phyloP scores from a whole-genome alignment of 2,329 filamentous ascomycete genomes.

The Calonectria pauciramosa region DNA sequence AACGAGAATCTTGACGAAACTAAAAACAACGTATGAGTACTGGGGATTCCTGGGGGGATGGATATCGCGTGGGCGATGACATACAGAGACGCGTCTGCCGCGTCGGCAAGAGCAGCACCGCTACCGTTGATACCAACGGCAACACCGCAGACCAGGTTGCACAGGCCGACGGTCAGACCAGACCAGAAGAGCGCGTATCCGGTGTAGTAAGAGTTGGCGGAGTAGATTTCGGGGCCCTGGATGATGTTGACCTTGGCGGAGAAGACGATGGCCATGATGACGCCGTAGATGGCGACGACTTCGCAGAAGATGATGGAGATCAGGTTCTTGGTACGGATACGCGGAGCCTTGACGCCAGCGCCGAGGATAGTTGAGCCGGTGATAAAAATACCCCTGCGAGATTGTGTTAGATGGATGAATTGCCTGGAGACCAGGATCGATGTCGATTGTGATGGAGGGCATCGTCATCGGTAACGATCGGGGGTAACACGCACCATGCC shows the following conservation, averaged over 20 bases:
- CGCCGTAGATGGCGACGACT: slow-evolving; percentile 99
- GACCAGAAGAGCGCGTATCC: slow-evolving; percentile 97
- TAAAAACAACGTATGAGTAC: slow-evolving; percentile 54
- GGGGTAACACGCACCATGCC: slow-evolving; percentile 79
- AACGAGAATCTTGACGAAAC: slow-evolving; percentile 98
- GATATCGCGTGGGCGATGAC: slow-evolving; percentile 52
- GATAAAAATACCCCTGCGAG: slow-evolving; percentile 93
- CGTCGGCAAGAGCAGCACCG: slow-evolving; percentile 95
- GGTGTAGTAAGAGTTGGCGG: slow-evolving; percentile 88
- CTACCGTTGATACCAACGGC: slow-evolving; percentile 98
- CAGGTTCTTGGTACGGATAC: slow-evolving; percentile 99
- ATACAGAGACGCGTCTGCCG: slow-evolving; percentile 90
- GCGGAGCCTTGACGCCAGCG: slow-evolving; percentile 94
- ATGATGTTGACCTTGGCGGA: slow-evolving; percentile 85
- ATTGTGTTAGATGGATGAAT: slow-evolving; percentile 34
- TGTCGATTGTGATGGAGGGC: neutral
- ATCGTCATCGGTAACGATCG: slow-evolving; percentile 15
- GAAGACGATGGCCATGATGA: slow-evolving; percentile 99
- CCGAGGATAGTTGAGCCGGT: slow-evolving; percentile 98
- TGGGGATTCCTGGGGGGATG: neutral
- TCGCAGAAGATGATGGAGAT: slow-evolving; percentile 99
- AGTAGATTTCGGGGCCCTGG: slow-evolving; percentile 74
- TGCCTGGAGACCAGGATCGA: slow-evolving; percentile 14
- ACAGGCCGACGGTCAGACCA: slow-evolving; percentile 92
- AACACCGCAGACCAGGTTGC: slow-evolving; percentile 96